Evolutionary conservation across 371 early-diverging fungal species (phyloP), one percentile per base, ranked within the genome.

Genomic region (Mortierella polycephala): DNA sequence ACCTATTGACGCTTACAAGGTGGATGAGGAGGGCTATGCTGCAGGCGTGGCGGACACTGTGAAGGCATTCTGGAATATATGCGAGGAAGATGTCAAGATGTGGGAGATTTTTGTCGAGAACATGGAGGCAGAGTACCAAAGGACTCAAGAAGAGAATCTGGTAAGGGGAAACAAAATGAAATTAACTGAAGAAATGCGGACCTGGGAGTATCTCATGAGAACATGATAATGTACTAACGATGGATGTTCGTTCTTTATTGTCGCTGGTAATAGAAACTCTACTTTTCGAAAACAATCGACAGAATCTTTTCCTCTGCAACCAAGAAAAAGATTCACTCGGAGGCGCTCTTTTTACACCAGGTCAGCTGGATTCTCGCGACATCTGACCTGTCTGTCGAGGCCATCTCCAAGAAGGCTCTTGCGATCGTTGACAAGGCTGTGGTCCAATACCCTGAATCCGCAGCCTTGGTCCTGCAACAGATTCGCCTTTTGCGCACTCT

Each of bases 91-190:
- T 58, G 85, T 83, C 0, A 86, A 72, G 20, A 87, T 90, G 85
- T 91, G 88, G 87, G 82, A 82, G 53, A 65, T 69, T 46, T 95
- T 90, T 73, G 79, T 86, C 16, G 66, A 75, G 8, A 94, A 93
- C 70, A 80, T 94, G 73, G 66, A 55, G 0, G 76, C 81, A 21
- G 88, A 91, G 83, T 75, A 77, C 12, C 59, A 63, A 2, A 66
- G 79, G 3, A 85, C 83, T 11, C 71, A 76, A 41, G 92, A 92
- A 81, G 84, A 85, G 51, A 88, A 89, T 69, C 69, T 91, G 82
- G 86, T 83, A 66, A 44, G 72, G 30, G 60, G 62, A 47, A 57
- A 65, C 30, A 30, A 30, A 2, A 30, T 30, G 30, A 30, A 30
- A 30, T 30, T 12, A 14, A 11, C 21, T 67, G 66, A 40, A 30